Evolutionary conservation across 441 rosid species (phyloP).

Genomic region (Macaranga tanarius): DNA sequence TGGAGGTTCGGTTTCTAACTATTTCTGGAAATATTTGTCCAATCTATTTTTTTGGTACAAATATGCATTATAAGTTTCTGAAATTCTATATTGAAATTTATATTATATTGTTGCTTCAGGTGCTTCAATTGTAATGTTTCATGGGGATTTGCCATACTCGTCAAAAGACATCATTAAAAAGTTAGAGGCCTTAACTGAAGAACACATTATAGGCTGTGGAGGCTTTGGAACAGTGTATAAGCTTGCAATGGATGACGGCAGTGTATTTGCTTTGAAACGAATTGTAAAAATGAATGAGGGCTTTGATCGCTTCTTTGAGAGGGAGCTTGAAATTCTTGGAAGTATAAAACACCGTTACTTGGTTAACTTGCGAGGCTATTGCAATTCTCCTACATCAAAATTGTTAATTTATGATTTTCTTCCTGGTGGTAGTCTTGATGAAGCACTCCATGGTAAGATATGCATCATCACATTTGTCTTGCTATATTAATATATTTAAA

Average conservation of each 20-base stretch:
- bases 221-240: conserved; percentile 96
- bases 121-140: conserved; percentile 95
- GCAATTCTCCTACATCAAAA: conserved; percentile 95
- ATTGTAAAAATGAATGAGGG: conserved; percentile 89
- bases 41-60: not conserved
- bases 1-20: conserved; percentile 58
- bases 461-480: conserved; percentile 5
- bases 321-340: conserved; percentile 98
- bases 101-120: conserved; percentile 47
- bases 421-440: conserved; percentile 97
- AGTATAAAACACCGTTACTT: conserved; percentile 94
- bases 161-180: conserved; percentile 90
- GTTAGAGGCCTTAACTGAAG: conserved; percentile 81
- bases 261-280: conserved; percentile 83
- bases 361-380: conserved; percentile 96
- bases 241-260: conserved; percentile 98
- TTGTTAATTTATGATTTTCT: conserved; percentile 86
- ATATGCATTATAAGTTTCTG: not conserved
- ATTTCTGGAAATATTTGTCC: conserved; percentile 8
- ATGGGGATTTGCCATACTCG: conserved; percentile 97
- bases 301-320: conserved; percentile 90
- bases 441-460: conserved; percentile 90
- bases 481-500: conserved; percentile 6
- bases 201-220: conserved; percentile 83
- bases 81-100: conserved; percentile 19